Evolutionary conservation across 805 yeast genomes (phyloP).

Genomic region (Yueomyces sinensis): DNA sequence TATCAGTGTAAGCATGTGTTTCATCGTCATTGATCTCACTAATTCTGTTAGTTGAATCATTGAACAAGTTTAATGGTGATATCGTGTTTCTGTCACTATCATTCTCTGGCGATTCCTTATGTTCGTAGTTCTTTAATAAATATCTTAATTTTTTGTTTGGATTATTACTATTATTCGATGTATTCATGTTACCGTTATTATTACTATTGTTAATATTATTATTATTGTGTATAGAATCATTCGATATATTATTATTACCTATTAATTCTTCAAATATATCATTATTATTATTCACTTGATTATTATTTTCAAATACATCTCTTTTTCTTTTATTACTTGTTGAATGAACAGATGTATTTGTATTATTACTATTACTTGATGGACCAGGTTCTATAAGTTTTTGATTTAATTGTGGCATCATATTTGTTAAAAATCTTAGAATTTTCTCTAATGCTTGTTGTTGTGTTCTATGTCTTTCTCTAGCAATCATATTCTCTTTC

Average conservation of each 20-base stretch:
- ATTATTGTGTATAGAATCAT: too few species aligned
- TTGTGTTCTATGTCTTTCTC: constrained; percentile 79
- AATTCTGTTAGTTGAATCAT: neutral
- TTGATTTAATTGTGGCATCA: constrained; percentile 23
- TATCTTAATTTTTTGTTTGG: constrained; percentile 4
- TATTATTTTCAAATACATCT: too few species aligned
- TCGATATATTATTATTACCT: too few species aligned
- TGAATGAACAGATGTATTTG: too few species aligned
- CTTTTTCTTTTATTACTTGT: too few species aligned
- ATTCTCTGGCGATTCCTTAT: constrained; percentile 3
- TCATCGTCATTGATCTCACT: neutral
- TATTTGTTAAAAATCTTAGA: constrained; percentile 71
- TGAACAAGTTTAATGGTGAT: neutral
- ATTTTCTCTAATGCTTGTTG: constrained; percentile 82
- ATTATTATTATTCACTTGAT: too few species aligned
- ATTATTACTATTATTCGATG: neutral
- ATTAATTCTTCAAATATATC: too few species aligned
- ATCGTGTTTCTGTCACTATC: neutral
- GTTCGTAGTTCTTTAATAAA: constrained; percentile 17
- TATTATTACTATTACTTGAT: too few species aligned
- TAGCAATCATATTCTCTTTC: constrained; percentile 73
- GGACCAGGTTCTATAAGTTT: neutral
- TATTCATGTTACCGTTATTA: neutral
- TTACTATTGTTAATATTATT: neutral
- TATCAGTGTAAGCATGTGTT: too few species aligned